Evolutionary conservation across 2,329 filamentous ascomycete species (phyloP), one percentile per base, ranked within the genome.

Genomic region (Claviceps monticola): DNA sequence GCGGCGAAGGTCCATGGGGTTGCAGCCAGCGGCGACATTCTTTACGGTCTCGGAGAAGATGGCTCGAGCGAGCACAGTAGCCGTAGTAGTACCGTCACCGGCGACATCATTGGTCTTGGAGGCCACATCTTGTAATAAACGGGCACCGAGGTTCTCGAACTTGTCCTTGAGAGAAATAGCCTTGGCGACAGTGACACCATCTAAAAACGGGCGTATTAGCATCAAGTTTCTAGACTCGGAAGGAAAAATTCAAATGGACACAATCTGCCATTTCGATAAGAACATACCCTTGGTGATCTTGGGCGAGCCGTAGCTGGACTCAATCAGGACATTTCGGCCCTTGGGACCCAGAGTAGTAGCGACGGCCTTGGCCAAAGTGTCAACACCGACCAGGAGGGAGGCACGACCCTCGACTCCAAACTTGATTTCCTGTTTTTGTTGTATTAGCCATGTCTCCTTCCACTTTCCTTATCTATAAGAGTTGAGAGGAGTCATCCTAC

Each of bases 41-140:
- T 98, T 98, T 69, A 97, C 93, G 51, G 91, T 97, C 80, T 98
- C 93, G 71, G 93, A 95, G 82, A 98, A 98, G 74, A 98, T 98
- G 69, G 90, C 87, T 62, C 89, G 88, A 62, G 89, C 93, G 60
- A 98, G 88, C 60, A 97, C 93, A 58, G 93, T 98, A 59, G 93
- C 93, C 59, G 90, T 95, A 59, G 93, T 98, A 63, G 93, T 98
- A 73, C 93, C 93, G 71, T 98, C 93, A 84, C 93, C 93, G 60
- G 93, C 93, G 62, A 89, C 84, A 76, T 98, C 93, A 78, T 98
- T 98, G 68, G 93, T 98, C 84, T 98, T 98, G 67, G 88, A 93
- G 64, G 93, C 93, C 61, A 98, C 93, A 72, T 98, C 93, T 75
- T 97, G 90, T 61, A 98, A 82, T 60, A 98, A 83, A 67, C 88